Conservation (phyloP, 441 rosid species). For the Dalechampia spathulata region DNA sequence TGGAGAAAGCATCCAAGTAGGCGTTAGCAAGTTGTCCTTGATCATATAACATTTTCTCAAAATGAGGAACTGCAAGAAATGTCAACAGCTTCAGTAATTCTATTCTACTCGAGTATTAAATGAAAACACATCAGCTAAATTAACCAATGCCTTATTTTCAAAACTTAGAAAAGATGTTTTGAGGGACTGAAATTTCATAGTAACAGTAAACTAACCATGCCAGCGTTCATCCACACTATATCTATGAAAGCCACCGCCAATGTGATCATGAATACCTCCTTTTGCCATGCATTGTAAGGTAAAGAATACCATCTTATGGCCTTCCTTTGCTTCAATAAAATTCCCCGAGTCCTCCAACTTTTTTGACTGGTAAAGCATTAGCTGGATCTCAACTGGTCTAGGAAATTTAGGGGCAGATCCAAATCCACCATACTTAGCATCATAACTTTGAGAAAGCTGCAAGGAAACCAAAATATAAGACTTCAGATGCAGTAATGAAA, state of each 20-base stretch:
- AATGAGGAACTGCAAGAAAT: slow-evolving; percentile 84
- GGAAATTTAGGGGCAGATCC: slow-evolving; percentile 98
- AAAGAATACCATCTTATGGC: slow-evolving; percentile 53
- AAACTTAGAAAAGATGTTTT: background rate
- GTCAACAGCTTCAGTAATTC: slow-evolving; percentile 5
- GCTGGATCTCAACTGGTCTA: slow-evolving; percentile 88
- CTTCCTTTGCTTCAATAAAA: slow-evolving; percentile 36
- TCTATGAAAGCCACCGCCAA: slow-evolving; percentile 97
- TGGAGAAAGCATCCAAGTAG: slow-evolving; percentile 72
- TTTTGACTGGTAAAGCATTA: slow-evolving; percentile 76
- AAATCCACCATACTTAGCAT: slow-evolving; percentile 73
- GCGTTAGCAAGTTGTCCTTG: slow-evolving; percentile 86
- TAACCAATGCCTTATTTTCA: slow-evolving; percentile 4
- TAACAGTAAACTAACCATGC: slow-evolving; percentile 60
- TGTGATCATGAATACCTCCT: slow-evolving; percentile 93
- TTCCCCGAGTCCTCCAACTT: slow-evolving; percentile 57
- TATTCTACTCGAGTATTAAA: too few species aligned
- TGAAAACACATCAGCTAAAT: background rate
- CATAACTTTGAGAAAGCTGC: slow-evolving; percentile 77
- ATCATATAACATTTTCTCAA: slow-evolving; percentile 97
- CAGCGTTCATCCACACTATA: slow-evolving; percentile 94
- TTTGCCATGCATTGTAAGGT: slow-evolving; percentile 85
- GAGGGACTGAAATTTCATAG: background rate
- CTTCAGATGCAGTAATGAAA: background rate
- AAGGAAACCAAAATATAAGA: slow-evolving; percentile 16